phyloP scores from a whole-genome alignment of 345 rosid species.

The Bruguiera gymnorhiza region DNA sequence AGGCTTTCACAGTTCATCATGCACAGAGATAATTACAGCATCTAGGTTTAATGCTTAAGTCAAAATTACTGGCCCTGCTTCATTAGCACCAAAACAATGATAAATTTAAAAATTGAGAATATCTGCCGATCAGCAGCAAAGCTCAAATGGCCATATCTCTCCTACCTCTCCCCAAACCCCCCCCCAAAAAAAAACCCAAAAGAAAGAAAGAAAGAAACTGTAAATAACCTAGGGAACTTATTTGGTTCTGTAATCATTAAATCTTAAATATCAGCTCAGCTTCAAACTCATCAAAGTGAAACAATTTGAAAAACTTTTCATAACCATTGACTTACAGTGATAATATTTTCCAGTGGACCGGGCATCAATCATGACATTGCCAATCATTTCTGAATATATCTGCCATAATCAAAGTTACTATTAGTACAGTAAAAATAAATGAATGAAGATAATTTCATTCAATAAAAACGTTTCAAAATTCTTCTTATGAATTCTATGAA shows the following conservation, averaged over 20 bases:
- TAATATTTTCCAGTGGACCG: conserved; percentile 97
- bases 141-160: no score
- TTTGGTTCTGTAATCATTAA: not conserved
- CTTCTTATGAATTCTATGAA: no score
- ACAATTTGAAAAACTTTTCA: not conserved
- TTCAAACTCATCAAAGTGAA: conserved; percentile 1
- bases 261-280: not conserved
- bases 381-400: conserved; percentile 98
- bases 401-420: conserved; percentile 27
- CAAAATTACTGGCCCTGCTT: not conserved
- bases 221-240: not conserved
- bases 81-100: no score
- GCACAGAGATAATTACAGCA: not conserved
- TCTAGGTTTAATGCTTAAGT: not conserved
- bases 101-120: no score
- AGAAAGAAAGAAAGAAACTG: not conserved
- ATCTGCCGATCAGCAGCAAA: no score
- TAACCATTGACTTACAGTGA: conserved; percentile 64
- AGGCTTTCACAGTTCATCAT: not conserved
- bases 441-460: no score
- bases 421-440: not conserved
- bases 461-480: no score
- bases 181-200: no score
- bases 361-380: conserved; percentile 97
- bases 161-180: no score